Conservation (phyloP, 495 filamentous ascomycete genomes). For the Neurospora sp. region DNA sequence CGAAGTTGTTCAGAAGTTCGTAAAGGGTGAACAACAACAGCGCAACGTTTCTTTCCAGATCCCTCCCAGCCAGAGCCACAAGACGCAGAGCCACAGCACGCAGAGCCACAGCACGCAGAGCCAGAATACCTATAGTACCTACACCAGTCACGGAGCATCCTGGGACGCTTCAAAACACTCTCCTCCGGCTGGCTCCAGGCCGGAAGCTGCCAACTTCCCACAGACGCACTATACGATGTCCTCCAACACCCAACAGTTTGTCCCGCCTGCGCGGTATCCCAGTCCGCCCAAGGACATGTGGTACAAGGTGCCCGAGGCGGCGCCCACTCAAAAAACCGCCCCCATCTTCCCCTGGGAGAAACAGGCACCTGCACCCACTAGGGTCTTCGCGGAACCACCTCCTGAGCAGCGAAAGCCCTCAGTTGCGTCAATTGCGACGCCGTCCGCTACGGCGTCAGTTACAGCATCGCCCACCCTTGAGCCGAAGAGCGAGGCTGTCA, state of each 20-base stretch:
- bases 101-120: constrained; percentile 16
- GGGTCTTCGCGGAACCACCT: constrained; percentile 54
- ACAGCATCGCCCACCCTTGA: constrained; percentile 25
- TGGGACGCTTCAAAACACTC: constrained; percentile 43
- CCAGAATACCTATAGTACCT: not conserved
- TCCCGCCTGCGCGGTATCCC: constrained; percentile 63
- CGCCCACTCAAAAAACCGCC: constrained; percentile 44
- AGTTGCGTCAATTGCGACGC: constrained; percentile 8
- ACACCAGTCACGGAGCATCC: not conserved
- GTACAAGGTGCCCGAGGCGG: constrained; percentile 57
- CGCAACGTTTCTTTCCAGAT: not conserved
- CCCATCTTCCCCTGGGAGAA: constrained; percentile 83
- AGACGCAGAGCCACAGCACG: constrained; percentile 13
- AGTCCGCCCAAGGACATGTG: constrained; percentile 78
- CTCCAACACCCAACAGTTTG: constrained; percentile 55
- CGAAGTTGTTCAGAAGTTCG: constrained; percentile 40
- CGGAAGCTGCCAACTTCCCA: constrained; percentile 71
- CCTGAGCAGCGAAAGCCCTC: constrained; percentile 13
- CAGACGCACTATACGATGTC: constrained; percentile 67
- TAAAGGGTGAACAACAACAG: constrained; percentile 42
- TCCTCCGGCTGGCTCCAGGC: constrained; percentile 61
- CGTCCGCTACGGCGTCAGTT: constrained; percentile 22
- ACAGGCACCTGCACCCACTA: constrained; percentile 51
- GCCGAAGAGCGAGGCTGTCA: constrained; percentile 30
- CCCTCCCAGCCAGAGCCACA: constrained; percentile 14